Base-by-base conservation (phyloP, 2,329 filamentous ascomycete species). In the Teratosphaeria viscida region DNA sequence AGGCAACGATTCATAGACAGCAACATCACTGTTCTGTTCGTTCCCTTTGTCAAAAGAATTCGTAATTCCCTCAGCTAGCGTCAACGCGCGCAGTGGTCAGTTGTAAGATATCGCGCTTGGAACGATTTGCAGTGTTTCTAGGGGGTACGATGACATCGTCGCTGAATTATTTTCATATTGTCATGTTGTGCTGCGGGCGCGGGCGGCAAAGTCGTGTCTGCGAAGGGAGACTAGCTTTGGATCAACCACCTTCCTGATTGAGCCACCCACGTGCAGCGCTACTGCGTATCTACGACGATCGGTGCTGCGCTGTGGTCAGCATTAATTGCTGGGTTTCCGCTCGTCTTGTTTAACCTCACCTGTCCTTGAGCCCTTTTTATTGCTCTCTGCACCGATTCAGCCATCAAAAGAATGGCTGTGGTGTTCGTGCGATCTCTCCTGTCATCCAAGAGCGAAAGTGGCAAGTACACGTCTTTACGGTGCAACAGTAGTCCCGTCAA, bases 371-470 rank as follows among this genome's bases (percentile, higher is more conserved):
- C 37, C 14, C 37, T 49, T 49, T 2, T 35, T 34, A 26, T 29
- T 16, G 26, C 11, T 43, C 39, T 57, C 35, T 52, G 14, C 29
- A n/a, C 19, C 16, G 7, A 23, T 19, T 11, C 16, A 23, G 16
- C 27, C 39, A 11, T 56, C 43, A 8, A 4, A 5, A 58, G 14
- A 37, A 57, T 60, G 58, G 58, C 58, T 5, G 58, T 34, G 3
- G 52, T 61, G 10, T 61, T 61, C 29, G 16, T 61, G 27, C 58
- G 58, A 34, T 62, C 60, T 7, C 32, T 62, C 4, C 6, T 60
- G 14, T 47, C 55, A 8, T 54, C 60, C 54, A 53, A 37, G n/a
- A 29, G 54, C 8, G 52, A 47, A 14, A 58, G 23, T 23, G 29
- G 32, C 37, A 58, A 26, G 19, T 60, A 60, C 53, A 56, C 43